Evolutionary conservation across 2,329 filamentous ascomycete genomes (phyloP).

Genomic region (Apiospora sp.): DNA sequence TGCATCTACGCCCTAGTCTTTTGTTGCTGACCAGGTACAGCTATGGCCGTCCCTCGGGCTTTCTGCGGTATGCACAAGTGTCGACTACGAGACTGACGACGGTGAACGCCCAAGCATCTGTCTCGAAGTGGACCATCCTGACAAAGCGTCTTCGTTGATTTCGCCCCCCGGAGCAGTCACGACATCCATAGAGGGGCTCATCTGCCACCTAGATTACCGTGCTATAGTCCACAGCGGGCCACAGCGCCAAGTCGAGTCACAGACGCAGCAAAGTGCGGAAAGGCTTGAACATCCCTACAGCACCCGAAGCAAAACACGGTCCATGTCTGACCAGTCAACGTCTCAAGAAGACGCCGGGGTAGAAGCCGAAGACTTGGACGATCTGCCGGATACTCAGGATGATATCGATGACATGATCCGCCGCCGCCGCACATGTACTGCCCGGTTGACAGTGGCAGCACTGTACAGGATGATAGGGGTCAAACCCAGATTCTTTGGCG

Average conservation of each 20-base stretch:
- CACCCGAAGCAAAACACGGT: not conserved
- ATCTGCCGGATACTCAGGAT: not conserved
- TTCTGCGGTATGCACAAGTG: slow-evolving; percentile 32
- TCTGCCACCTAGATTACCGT: slow-evolving; percentile 25
- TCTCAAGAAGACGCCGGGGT: not conserved
- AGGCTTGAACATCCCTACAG: not conserved
- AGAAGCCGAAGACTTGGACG: not conserved
- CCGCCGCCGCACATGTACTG: slow-evolving; percentile 25
- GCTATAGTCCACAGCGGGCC: not conserved
- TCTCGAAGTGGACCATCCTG: slow-evolving; percentile 40
- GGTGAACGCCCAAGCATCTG: slow-evolving; percentile 39
- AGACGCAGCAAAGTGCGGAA: not conserved
- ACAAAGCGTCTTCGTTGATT: slow-evolving; percentile 41
- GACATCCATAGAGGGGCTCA: slow-evolving; percentile 39
- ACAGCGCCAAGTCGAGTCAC: not conserved
- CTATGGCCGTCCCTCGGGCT: slow-evolving; percentile 41
- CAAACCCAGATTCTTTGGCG: slow-evolving; percentile 32
- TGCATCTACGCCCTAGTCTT: not conserved
- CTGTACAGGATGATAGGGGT: slow-evolving; percentile 41
- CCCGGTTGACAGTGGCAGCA: slow-evolving; percentile 36
- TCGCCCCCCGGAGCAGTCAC: slow-evolving; percentile 39
- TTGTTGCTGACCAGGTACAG: slow-evolving; percentile 33
- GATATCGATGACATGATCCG: not conserved
- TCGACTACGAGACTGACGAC: slow-evolving; percentile 34
- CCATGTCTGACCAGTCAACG: not conserved